A percentile compares a stretch with the other conserved stretches of the same genome.
These are phyloP conservation scores for Liriodendron chinense DNA, from an alignment of 164 flowering plant species.

Conservation along the genomic window DNA sequence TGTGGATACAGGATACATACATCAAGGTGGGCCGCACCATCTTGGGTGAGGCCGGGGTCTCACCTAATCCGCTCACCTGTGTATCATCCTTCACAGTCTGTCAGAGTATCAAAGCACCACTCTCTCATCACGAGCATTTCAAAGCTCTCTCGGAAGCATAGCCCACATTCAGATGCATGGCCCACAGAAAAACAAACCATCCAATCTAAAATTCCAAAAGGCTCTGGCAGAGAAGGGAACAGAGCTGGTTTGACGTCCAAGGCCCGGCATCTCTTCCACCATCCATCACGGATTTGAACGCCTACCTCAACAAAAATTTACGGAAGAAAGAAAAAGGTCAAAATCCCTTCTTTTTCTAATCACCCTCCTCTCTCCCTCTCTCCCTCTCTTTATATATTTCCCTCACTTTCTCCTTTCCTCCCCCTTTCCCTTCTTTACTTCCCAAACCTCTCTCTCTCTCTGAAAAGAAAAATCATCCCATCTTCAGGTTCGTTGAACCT, in stretches of 20 bases:
- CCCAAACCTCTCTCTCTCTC: conserved; percentile 5
- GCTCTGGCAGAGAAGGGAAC: neutral
- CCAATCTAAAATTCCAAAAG: neutral
- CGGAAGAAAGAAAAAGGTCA: neutral
- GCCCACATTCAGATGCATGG: neutral
- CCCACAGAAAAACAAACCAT: neutral
- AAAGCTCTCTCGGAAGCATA: no score
- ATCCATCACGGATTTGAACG: neutral
- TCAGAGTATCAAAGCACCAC: no score
- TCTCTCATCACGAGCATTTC: no score
- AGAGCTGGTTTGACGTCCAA: conserved; percentile 4
- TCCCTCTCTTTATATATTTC: neutral
- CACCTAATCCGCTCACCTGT: no score
- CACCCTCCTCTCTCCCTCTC: neutral
- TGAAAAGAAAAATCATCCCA: neutral
- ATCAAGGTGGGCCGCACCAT: no score
- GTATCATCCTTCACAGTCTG: no score
- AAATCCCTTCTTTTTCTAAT: neutral
- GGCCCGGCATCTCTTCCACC: neutral
- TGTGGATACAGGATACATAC: no score
- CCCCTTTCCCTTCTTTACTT: neutral
- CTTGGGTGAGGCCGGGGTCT: no score
- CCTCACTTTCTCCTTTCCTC: neutral
- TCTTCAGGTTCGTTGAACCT: neutral
- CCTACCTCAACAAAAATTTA: neutral